These are phyloP conservation scores for Emmonsiellopsis sp. DNA, from an alignment of 2,329 filamentous ascomycete genomes.

Conservation along the genomic window DNA sequence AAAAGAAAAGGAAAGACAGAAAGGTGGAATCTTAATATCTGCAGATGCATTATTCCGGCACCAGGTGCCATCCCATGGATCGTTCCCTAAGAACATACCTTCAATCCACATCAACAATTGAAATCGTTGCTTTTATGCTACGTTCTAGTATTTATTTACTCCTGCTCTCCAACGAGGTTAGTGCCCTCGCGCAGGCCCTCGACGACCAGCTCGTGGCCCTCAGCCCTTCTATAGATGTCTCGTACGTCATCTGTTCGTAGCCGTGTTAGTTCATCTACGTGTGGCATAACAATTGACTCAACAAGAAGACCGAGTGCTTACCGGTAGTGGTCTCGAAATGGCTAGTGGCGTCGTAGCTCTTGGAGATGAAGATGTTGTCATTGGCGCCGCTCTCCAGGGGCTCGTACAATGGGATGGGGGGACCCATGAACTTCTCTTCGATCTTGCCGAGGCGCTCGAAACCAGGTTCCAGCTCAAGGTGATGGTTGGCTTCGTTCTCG, in stretches of 20 bases:
- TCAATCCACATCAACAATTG: not conserved
- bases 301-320: conserved; percentile 22
- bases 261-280: not conserved
- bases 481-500: conserved; percentile 84
- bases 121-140: not conserved
- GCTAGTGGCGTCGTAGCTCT: conserved; percentile 95
- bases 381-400: conserved; percentile 70
- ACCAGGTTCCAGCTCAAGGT: conserved; percentile 86
- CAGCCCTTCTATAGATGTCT: conserved; percentile 79
- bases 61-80: not conserved
- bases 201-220: conserved; percentile 74
- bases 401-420: conserved; percentile 89
- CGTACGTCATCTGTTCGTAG: conserved; percentile 65
- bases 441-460: conserved; percentile 86
- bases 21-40: conserved; percentile 26
- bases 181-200: conserved; percentile 73
- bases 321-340: conserved; percentile 87
- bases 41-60: not conserved
- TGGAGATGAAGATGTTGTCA: conserved; percentile 94
- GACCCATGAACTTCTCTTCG: conserved; percentile 93
- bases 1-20: conserved; percentile 2
- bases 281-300: not conserved
- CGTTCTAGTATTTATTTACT: conserved; percentile 33
- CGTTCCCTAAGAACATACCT: not conserved
- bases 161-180: conserved; percentile 55